These are phyloP conservation scores for Podosphaera fusca DNA, from an alignment of 2,329 filamentous ascomycete species.

Conservation along the genomic window DNA sequence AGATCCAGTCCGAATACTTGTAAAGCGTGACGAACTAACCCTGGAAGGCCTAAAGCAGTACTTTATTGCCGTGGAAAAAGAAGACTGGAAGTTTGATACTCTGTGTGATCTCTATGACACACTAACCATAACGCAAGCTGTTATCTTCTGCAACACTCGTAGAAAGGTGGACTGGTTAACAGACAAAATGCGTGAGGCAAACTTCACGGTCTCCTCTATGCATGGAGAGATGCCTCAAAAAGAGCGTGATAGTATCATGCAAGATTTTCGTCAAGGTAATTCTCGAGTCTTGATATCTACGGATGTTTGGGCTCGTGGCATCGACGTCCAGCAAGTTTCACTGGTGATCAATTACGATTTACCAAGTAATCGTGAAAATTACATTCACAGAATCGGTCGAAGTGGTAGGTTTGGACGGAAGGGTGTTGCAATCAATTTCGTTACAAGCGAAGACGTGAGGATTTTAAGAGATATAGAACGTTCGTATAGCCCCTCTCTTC, in stretches of 20 bases:
- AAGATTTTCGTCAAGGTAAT: constrained; percentile 93
- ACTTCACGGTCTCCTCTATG: constrained; percentile 97
- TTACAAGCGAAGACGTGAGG: constrained; percentile 91
- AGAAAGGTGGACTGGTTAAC: constrained; percentile 99
- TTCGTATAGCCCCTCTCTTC: constrained; percentile 24
- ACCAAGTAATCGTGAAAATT: constrained; percentile 96
- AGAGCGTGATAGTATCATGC: constrained; percentile 96
- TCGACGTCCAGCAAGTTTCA: constrained; percentile 95
- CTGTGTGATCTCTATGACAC: constrained; percentile 97
- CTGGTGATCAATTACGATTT: constrained; percentile 98
- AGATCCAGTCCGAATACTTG: constrained; percentile 82
- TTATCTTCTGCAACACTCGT: constrained; percentile 98
- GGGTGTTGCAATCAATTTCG: constrained; percentile 98
- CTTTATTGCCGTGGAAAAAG: constrained; percentile 97
- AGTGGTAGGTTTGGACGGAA: constrained; percentile 91
- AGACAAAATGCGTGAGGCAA: constrained; percentile 96
- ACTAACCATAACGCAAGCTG: constrained; percentile 91
- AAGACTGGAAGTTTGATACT: constrained; percentile 99
- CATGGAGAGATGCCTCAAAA: constrained; percentile 98
- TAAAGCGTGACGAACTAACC: constrained; percentile 96
- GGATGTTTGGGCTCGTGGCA: constrained; percentile 93
- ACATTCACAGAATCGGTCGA: constrained; percentile 94
- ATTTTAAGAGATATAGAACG: constrained; percentile 92
- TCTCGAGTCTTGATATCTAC: constrained; percentile 91
- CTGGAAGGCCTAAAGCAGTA: constrained; percentile 96